Conservation (phyloP, 352 stramenopile genomes). For the Phytophthora pseudosyringae region DNA sequence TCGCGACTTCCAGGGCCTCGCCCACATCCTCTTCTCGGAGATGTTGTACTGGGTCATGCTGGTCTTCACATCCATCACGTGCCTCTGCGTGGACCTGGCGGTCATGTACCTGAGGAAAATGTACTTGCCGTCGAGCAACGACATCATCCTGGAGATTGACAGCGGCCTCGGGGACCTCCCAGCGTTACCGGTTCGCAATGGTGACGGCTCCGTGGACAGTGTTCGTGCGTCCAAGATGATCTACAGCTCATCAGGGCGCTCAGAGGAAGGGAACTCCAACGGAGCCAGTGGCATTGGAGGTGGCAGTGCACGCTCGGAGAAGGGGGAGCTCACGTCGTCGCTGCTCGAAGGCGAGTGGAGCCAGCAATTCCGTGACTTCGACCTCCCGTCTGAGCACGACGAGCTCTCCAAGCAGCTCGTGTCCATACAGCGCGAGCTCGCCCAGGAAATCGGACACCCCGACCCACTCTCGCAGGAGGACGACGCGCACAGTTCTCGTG, state of each 20-base stretch:
- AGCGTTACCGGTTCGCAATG: slow-evolving; percentile 19
- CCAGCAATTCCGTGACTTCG: slow-evolving; percentile 83
- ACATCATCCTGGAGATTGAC: slow-evolving; percentile 89
- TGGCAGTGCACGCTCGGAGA: slow-evolving; percentile 28
- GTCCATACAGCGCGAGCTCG: slow-evolving; percentile 69
- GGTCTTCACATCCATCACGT: slow-evolving; percentile 68
- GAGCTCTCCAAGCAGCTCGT: slow-evolving; percentile 82
- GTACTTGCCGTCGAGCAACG: slow-evolving; percentile 83
- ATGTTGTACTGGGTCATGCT: slow-evolving; percentile 69
- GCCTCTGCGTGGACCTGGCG: slow-evolving; percentile 65
- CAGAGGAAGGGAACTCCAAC: slow-evolving; percentile 40
- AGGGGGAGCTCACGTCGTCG: slow-evolving; percentile 51
- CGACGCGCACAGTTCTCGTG: slow-evolving; percentile 64
- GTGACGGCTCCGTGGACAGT: slow-evolving; percentile 18
- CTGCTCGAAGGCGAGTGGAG: slow-evolving; percentile 81
- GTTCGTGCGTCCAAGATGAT: slow-evolving; percentile 22
- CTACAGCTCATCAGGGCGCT: slow-evolving; percentile 41
- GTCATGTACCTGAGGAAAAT: slow-evolving; percentile 84
- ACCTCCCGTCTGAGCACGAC: slow-evolving; percentile 77
- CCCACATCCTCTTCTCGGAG: slow-evolving; percentile 61
- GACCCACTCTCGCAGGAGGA: slow-evolving; percentile 75
- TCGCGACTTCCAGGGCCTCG: slow-evolving; percentile 75
- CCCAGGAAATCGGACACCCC: slow-evolving; percentile 73
- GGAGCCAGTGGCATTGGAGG: slow-evolving; percentile 6
- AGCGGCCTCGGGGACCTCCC: slow-evolving; percentile 58